A percentile compares a stretch with the other conserved stretches of the same genome.
Evolutionary conservation across 306 rosid genomes (phyloP).

Genomic region (Begonia fuchsioides): DNA sequence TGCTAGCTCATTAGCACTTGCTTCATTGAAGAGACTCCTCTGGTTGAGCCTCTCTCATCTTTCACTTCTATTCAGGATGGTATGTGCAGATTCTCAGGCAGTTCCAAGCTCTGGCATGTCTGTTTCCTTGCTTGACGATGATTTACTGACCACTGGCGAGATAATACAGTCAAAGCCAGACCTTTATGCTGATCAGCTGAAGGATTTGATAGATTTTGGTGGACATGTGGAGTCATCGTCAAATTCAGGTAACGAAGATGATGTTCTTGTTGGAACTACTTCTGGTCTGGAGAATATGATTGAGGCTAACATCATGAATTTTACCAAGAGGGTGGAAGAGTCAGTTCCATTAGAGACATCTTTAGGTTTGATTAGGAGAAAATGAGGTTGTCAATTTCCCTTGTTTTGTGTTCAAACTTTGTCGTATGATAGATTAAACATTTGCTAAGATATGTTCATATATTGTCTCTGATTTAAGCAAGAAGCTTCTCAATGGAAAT

Average conservation of each 20-base stretch:
- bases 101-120: conserved; percentile 18
- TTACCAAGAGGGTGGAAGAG: conserved; percentile 16
- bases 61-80: conserved; percentile 21
- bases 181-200: conserved; percentile 44
- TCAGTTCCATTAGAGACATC: conserved; percentile 12
- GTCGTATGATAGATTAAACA: too few species aligned
- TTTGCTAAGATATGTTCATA: too few species aligned
- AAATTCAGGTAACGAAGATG: conserved; percentile 10
- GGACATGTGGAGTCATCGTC: conserved; percentile 9
- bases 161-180: conserved; percentile 12
- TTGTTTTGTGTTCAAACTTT: too few species aligned
- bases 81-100: conserved; percentile 10
- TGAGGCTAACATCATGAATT: conserved; percentile 18
- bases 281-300: conserved; percentile 9
- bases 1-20: conserved; percentile 26
- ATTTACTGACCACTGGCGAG: conserved; percentile 13
- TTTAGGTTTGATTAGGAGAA: conserved; percentile 38
- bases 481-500: conserved; percentile 57
- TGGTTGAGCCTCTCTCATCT: conserved; percentile 26
- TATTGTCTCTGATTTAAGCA: conserved; percentile 23
- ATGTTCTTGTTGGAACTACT: not conserved
- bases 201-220: conserved; percentile 25
- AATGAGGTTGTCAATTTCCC: conserved; percentile 9
- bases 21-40: conserved; percentile 19
- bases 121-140: conserved; percentile 38